phyloP scores from a whole-genome alignment of 1,284 basidiomycete genomes.

The Apiotrichum sp. region DNA sequence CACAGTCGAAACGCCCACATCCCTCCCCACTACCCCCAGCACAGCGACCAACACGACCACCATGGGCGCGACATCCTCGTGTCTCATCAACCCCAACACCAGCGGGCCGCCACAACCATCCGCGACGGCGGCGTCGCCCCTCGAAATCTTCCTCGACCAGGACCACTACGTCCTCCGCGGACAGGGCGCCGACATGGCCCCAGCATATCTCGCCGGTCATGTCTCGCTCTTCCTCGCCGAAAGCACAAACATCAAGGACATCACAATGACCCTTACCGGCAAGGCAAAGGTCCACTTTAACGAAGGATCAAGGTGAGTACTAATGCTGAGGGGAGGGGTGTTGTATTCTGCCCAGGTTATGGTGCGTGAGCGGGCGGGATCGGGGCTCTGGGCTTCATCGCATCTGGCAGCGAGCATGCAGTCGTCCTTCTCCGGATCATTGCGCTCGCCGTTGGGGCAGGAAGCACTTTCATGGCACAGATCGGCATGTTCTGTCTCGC shows the following conservation, averaged over 20 bases:
- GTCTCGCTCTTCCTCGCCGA: conserved; percentile 72
- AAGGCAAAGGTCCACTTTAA: conserved; percentile 67
- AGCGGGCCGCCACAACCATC: not conserved
- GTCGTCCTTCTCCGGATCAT: no score
- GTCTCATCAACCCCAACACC: not conserved
- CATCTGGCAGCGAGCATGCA: no score
- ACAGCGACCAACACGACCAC: conserved; percentile 1
- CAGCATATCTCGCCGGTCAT: conserved; percentile 59
- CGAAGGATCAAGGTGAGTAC: conserved; percentile 60
- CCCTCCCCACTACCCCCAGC: not conserved
- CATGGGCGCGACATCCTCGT: not conserved
- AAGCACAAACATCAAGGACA: conserved; percentile 75
- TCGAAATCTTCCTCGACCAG: conserved; percentile 69
- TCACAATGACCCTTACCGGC: conserved; percentile 73
- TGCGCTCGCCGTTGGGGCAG: no score
- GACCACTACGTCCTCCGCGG: conserved; percentile 68
- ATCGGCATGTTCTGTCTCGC: no score
- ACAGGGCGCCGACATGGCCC: conserved; percentile 74
- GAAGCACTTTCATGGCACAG: no score
- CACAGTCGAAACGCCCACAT: not conserved
- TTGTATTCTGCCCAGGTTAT: no score
- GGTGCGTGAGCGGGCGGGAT: no score
- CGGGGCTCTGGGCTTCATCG: no score
- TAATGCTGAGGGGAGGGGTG: not conserved
- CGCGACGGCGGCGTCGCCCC: conserved; percentile 27